Conservation (phyloP, 768 basidiomycete genomes). For the Coprinopsis cinerea region DNA sequence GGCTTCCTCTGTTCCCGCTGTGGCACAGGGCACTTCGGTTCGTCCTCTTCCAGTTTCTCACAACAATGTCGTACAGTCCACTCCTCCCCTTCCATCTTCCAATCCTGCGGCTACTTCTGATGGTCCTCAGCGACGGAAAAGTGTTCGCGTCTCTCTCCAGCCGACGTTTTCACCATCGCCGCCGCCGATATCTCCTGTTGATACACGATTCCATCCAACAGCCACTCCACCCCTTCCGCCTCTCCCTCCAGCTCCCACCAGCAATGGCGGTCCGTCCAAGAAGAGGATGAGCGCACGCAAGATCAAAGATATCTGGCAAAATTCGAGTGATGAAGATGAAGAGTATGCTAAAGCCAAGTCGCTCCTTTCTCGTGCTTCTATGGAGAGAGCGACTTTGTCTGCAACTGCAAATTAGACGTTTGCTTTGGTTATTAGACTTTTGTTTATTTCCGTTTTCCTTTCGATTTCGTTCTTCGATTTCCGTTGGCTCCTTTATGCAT, state of each 20-base stretch:
- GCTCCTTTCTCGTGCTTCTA: slow-evolving; percentile 42
- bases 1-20: neutral
- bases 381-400: slow-evolving; percentile 27
- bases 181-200: slow-evolving; percentile 40
- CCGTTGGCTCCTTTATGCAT: too few relatives aligned
- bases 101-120: slow-evolving; percentile 1
- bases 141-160: slow-evolving; percentile 70
- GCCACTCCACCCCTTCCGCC: slow-evolving; percentile 8
- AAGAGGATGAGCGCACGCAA: neutral
- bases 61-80: slow-evolving; percentile 1
- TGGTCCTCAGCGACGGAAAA: slow-evolving; percentile 46
- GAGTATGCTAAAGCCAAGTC: slow-evolving; percentile 55
- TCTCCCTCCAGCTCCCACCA: neutral
- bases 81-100: neutral
- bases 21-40: neutral
- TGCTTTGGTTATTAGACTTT: neutral
- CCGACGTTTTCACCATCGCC: slow-evolving; percentile 74
- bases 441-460: slow-evolving; percentile 6
- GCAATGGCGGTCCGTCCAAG: neutral
- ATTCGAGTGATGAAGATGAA: slow-evolving; percentile 73
- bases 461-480: too few relatives aligned
- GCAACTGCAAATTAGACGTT: neutral
- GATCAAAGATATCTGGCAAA: slow-evolving; percentile 44
- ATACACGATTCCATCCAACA: slow-evolving; percentile 20
- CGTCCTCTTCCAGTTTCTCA: neutral